These are phyloP conservation scores for Dysphania ambrosioides DNA, from an alignment of 148 eudicot species.

Conservation along the genomic window DNA sequence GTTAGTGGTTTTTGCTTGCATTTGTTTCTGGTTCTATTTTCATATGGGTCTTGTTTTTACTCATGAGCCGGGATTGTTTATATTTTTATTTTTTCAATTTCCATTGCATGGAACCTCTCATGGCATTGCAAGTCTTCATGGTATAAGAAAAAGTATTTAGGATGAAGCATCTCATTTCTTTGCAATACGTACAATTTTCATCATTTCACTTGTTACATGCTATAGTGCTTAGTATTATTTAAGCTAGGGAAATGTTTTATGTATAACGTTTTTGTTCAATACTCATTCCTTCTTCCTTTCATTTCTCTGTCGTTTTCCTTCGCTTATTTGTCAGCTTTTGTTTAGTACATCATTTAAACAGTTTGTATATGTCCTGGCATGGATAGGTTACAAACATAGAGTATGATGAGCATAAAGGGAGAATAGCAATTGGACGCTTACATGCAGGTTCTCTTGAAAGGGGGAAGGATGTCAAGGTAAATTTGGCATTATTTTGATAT, in stretches of 20 bases:
- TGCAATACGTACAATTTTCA: too few species aligned
- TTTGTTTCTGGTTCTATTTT: constrained; percentile 1
- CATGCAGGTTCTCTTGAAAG: constrained; percentile 83
- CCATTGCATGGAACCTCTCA: background rate
- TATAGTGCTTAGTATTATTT: background rate
- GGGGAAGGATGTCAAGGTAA: constrained; percentile 90
- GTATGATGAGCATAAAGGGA: constrained; percentile 95
- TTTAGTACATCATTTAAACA: background rate
- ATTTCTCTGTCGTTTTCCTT: background rate
- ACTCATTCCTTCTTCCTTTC: background rate
- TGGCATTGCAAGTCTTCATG: background rate
- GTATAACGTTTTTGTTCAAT: background rate
- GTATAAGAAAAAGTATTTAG: background rate
- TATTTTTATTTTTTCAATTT: background rate
- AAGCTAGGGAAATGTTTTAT: background rate
- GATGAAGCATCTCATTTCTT: background rate
- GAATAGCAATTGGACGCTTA: constrained; percentile 90
- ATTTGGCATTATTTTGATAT: constrained; percentile 13
- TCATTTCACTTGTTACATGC: too few species aligned
- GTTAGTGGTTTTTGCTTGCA: constrained; percentile 52
- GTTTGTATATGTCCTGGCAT: background rate
- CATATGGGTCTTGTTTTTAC: background rate
- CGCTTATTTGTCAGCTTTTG: background rate
- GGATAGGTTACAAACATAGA: constrained; percentile 79
- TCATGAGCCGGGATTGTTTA: too few species aligned